These are phyloP conservation scores for Neofusicoccum sp. DNA, from an alignment of 2,329 filamentous ascomycete genomes.

Conservation along the genomic window DNA sequence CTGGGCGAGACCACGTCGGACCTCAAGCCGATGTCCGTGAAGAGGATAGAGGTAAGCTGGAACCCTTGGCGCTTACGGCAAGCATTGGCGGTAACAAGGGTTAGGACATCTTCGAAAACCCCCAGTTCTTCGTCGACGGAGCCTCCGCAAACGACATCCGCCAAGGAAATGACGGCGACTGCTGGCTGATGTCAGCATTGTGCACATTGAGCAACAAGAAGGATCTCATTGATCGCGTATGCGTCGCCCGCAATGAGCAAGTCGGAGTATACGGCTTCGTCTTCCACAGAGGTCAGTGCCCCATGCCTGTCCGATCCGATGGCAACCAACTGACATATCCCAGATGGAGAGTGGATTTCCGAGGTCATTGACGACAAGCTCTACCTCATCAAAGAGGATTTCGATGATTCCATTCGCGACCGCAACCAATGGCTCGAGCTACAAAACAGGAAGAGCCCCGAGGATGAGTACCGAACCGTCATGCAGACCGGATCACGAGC, in stretches of 20 bases:
- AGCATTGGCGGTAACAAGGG: slow-evolving; percentile 19
- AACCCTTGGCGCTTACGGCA: background rate
- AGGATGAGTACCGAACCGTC: slow-evolving; percentile 65
- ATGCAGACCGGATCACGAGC: slow-evolving; percentile 74
- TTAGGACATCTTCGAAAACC: slow-evolving; percentile 77
- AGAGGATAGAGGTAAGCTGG: slow-evolving; percentile 58
- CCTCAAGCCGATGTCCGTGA: slow-evolving; percentile 67
- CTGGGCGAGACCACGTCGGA: slow-evolving; percentile 34
- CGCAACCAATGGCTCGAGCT: slow-evolving; percentile 72
- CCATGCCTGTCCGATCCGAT: background rate
- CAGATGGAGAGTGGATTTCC: slow-evolving; percentile 67
- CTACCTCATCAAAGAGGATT: slow-evolving; percentile 73
- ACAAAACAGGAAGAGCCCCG: slow-evolving; percentile 55
- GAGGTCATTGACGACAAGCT: slow-evolving; percentile 90
- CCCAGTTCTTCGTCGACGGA: slow-evolving; percentile 73
- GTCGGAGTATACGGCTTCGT: slow-evolving; percentile 85
- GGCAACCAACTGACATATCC: background rate
- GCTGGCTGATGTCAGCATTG: slow-evolving; percentile 80
- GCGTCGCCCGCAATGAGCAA: slow-evolving; percentile 68
- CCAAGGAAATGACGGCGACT: slow-evolving; percentile 76
- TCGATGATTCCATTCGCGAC: slow-evolving; percentile 71
- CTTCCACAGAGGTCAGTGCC: slow-evolving; percentile 61
- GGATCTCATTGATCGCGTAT: slow-evolving; percentile 68
- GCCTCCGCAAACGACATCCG: slow-evolving; percentile 74
- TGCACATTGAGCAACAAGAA: slow-evolving; percentile 72